Evolutionary conservation across 371 early-diverging fungal genomes (phyloP).

Genomic region (Hamiltosporidium tvaerminnensis): DNA sequence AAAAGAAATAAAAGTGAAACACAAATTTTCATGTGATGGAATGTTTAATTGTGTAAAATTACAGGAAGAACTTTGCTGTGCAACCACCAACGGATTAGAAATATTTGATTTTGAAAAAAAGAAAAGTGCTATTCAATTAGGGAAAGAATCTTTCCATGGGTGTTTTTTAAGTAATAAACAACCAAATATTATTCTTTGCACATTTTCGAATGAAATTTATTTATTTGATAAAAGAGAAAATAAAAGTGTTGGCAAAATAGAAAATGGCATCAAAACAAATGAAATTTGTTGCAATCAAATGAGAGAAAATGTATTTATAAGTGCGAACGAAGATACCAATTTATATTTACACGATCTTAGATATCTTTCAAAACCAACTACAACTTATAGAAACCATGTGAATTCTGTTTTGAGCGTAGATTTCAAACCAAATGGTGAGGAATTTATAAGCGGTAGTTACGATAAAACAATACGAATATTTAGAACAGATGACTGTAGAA

Average conservation of each 20-base stretch:
- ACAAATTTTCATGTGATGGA: too few species aligned
- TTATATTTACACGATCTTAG: constrained; percentile 85
- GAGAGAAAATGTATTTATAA: constrained; percentile 8
- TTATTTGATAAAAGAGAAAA: constrained; percentile 41
- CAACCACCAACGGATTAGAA: constrained; percentile 1
- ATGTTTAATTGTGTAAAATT: too few species aligned
- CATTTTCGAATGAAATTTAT: not conserved
- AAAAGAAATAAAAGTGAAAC: too few species aligned
- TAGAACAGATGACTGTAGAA: constrained; percentile 62
- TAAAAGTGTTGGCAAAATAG: constrained; percentile 13
- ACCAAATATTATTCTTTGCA: too few species aligned
- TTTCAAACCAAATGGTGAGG: constrained; percentile 85
- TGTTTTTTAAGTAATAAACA: too few species aligned
- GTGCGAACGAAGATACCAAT: constrained; percentile 87
- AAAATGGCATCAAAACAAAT: constrained; percentile 27
- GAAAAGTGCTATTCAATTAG: not conserved
- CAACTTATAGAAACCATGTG: constrained; percentile 77
- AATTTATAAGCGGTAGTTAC: constrained; percentile 79
- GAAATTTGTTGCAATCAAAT: constrained; percentile 35
- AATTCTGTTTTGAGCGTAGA: constrained; percentile 86
- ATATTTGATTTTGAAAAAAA: constrained; percentile 31
- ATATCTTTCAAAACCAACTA: constrained; percentile 63
- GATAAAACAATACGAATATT: constrained; percentile 83
- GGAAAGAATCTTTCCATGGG: too few species aligned
- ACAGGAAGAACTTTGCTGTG: not conserved